Conservation (phyloP, 2,329 filamentous ascomycete genomes). For the Hypoxylon sp. region DNA sequence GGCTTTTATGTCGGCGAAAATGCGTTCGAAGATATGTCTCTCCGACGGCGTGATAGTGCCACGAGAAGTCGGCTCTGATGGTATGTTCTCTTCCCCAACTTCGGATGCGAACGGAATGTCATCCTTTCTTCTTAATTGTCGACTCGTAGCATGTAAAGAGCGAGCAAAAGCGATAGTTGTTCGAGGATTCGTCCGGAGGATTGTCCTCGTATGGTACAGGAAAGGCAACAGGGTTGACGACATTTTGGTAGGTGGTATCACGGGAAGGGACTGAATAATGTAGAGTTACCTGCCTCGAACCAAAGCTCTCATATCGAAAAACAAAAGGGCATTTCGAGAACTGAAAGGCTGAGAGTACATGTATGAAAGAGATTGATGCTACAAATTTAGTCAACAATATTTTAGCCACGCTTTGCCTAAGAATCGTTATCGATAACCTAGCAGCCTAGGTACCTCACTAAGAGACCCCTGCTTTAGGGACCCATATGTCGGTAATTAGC, state of each 20-base stretch:
- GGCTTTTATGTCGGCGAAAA: constrained; percentile 71
- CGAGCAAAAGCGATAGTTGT: constrained; percentile 45
- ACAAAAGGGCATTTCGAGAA: neutral
- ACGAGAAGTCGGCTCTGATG: constrained; percentile 46
- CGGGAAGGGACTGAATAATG: neutral
- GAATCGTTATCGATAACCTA: neutral
- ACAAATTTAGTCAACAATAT: constrained; percentile 6
- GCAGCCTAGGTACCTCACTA: neutral
- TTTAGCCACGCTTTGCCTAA: neutral
- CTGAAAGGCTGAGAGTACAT: neutral
- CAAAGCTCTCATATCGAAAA: neutral
- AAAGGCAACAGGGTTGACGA: constrained; percentile 72
- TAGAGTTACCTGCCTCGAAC: neutral
- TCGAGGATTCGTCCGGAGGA: constrained; percentile 58
- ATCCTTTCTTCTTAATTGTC: constrained; percentile 50
- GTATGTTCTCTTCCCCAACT: constrained; percentile 47
- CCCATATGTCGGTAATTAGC: too few relatives aligned
- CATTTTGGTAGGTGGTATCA: constrained; percentile 54
- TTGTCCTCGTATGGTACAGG: constrained; percentile 79
- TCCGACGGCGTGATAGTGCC: constrained; percentile 72
- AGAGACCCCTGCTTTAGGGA: too few relatives aligned
- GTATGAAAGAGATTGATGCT: neutral
- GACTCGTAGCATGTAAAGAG: constrained; percentile 45
- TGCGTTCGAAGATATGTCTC: constrained; percentile 63
- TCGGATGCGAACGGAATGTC: constrained; percentile 69